Evolutionary conservation across 1,284 basidiomycete species (phyloP), one percentile per base, ranked within the genome.

Genomic region (Baeospora myosura): DNA sequence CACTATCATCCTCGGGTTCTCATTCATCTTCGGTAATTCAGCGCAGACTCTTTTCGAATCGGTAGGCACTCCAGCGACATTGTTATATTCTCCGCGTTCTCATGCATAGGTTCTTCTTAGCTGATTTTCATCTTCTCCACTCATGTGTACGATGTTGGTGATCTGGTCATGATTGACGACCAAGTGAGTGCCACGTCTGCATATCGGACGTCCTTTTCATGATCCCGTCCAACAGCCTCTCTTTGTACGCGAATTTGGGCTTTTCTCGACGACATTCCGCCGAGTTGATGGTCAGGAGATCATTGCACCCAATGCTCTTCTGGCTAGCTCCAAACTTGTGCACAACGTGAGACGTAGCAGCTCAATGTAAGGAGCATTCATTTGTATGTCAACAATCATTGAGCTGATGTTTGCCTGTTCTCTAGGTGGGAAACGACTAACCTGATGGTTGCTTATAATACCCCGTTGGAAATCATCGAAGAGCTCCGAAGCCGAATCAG

Each of bases 111-210:
- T 44, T 46, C 43, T 17, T 8, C 2, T 29, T 23, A 83, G 76
- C 69, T 86, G 26, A 82, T 87, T 54, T 89, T 90, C 65, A 88
- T 89, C 49, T 89, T 90, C 60, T 85, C 83, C 0, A 86, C 83
- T 0, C 85, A 87, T 52, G 78, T 83, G 14, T 87, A 81, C 51
- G 83, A 87, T 54, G 78, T 87, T 6, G 85, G 85, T 16, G 86
- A 88, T 53, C 61, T 88, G 22, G 79, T 88, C 6, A 75, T 87
- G 70, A 87, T 88, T 49, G 85, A 87, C 54, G 81, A 81, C 44
- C 72, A 78, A 57, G 76, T 72, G 56, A 37, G 58, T 41, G 30
- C 21, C 28, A 18, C n/a, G n/a, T n/a, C n/a, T 24, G 8, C 16
- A 32, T 46, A 26, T 26, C 47, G 52, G 17, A 51, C 48, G 32